These are phyloP conservation scores for Lunularia cruciata DNA, from an alignment of 225 moss, liverwort and hornwort genomes.

Conservation along the genomic window DNA sequence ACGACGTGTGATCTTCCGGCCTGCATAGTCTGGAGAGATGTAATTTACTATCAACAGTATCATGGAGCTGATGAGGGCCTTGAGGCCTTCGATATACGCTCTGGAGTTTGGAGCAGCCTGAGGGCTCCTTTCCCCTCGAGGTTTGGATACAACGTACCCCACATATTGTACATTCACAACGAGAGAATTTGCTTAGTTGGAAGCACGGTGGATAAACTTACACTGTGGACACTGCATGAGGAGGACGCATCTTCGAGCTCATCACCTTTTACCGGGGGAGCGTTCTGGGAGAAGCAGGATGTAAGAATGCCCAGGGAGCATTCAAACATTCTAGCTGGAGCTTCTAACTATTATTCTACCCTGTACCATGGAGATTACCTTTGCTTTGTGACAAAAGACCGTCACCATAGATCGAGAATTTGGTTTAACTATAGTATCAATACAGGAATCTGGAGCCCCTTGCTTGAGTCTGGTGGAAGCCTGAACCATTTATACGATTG, in stretches of 20 bases:
- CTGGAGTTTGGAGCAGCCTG: constrained; percentile 2
- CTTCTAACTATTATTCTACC: neutral
- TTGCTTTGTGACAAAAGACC: constrained; percentile 2
- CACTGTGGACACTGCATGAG: neutral
- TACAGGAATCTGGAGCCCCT: neutral
- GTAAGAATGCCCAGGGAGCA: neutral
- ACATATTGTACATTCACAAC: neutral
- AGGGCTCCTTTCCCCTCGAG: neutral
- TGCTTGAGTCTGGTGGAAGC: neutral
- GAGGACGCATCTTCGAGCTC: neutral
- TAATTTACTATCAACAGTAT: constrained; percentile 2
- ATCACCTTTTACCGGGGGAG: neutral
- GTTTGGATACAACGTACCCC: neutral
- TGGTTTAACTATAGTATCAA: neutral
- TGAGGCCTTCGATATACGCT: neutral
- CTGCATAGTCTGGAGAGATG: neutral
- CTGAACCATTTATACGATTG: neutral
- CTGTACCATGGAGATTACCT: neutral
- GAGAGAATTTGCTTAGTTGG: neutral
- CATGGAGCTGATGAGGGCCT: neutral
- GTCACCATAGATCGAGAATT: neutral
- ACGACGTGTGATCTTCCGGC: neutral
- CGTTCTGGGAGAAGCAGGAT: neutral
- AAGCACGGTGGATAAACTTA: neutral
- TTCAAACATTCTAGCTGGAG: neutral